Conservation (phyloP, 768 basidiomycete species). For the Suillus occidentalis region DNA sequence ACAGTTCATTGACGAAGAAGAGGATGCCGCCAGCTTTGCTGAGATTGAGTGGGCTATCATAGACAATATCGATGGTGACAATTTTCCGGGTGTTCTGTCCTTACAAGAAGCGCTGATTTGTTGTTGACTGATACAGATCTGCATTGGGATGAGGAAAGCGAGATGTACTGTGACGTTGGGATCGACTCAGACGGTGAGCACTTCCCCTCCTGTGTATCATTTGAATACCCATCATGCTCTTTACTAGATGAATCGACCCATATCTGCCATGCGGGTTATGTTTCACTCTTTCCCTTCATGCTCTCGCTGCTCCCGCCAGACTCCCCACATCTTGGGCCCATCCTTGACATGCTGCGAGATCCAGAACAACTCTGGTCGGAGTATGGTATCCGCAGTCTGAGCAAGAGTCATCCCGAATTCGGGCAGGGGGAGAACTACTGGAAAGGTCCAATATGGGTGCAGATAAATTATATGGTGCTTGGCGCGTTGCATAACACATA, state of each 20-base stretch:
- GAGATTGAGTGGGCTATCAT: conserved; percentile 81
- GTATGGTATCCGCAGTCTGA: conserved; percentile 86
- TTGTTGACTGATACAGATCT: conserved; percentile 54
- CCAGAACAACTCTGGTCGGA: conserved; percentile 90
- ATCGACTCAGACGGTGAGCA: conserved; percentile 78
- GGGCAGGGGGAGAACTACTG: conserved; percentile 96
- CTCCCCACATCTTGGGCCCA: conserved; percentile 79
- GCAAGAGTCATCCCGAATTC: conserved; percentile 85
- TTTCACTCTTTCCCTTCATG: conserved; percentile 92
- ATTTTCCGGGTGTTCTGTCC: conserved; percentile 10
- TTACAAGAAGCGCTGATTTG: background rate
- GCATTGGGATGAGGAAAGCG: conserved; percentile 86
- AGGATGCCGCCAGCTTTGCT: conserved; percentile 75
- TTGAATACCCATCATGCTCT: background rate
- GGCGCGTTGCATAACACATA: conserved; percentile 81
- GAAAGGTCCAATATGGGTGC: conserved; percentile 96
- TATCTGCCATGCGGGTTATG: conserved; percentile 89
- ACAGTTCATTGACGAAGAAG: conserved; percentile 80
- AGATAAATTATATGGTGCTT: conserved; percentile 93
- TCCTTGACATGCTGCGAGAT: conserved; percentile 77
- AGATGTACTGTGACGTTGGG: conserved; percentile 93
- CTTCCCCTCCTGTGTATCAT: conserved; percentile 5
- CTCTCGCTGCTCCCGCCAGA: conserved; percentile 73
- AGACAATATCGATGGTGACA: conserved; percentile 79
- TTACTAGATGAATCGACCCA: conserved; percentile 78